Evolutionary conservation across 345 rosid species (phyloP), one percentile per base, ranked within the genome.

Genomic region (Boechera stricta): DNA sequence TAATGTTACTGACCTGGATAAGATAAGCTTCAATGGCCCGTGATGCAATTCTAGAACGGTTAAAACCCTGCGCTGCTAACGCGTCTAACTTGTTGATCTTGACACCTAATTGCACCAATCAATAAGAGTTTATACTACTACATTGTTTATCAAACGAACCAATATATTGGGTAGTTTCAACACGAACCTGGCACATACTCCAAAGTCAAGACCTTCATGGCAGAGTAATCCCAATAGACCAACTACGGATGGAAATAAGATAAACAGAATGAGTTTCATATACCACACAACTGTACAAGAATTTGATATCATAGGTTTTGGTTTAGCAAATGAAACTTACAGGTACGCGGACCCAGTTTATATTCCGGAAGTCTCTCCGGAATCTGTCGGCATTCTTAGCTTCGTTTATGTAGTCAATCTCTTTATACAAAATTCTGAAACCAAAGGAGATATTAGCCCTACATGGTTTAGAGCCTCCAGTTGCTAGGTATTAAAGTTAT

Each of bases 321-420:
- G 39, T 62, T 54, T 18, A 48, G 49, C 39, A 32, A 75, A 28
- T 29, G 82, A 72, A 80, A 85, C 97, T 56, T 88, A 92, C 98
- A 42, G 97, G 98, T 66, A 94, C 90, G 33, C 97, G 89, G 73
- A 94, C 95, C 98, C 98, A 94, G 85, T 88, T 92, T 52, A 83
- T 42, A 69, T 94, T 94, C 82, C 98, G 88, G 75, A 90, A 94
- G 85, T 94, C 97, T 73, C 97, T 83, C 16, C 97, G 84, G 84
- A 94, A 90, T 74, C 77, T 89, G 78, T 94, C 98, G 1, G 93
- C 97, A 81, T 92, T 94, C 83, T 87, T 92, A 53, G 96, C 98
- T 85, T 94, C 98, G 66, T 94, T 94, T 71, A 94, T 89, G 64
- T 94, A 92, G 80, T 94, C 98, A 74, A 94, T 92, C 79, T 94